Evolutionary conservation across 139 green algal genomes (phyloP).

Genomic region (Chlorella vulgaris): DNA sequence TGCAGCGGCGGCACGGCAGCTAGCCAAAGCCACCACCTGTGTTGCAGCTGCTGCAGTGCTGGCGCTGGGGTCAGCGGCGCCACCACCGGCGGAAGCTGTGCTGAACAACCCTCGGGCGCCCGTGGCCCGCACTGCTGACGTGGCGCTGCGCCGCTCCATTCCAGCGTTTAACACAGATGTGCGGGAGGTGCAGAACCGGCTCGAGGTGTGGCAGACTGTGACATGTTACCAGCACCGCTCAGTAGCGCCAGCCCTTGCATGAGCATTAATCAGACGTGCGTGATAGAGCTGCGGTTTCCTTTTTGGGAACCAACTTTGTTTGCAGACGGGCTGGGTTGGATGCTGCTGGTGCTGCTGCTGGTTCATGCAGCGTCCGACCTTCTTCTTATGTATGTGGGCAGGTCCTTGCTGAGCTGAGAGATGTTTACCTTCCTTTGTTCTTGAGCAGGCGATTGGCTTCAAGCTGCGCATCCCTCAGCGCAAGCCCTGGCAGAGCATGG

Average conservation of each 20-base stretch:
- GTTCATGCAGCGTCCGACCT: too few species aligned
- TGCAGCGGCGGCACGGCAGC: not conserved
- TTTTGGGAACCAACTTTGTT: too few species aligned
- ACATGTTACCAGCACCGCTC: too few species aligned
- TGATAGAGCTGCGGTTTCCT: too few species aligned
- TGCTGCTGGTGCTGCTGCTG: too few species aligned
- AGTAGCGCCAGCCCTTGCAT: too few species aligned
- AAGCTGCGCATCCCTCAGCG: slow-evolving; percentile 86
- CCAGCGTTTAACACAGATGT: slow-evolving; percentile 82
- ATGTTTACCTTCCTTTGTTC: too few species aligned
- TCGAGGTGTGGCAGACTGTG: slow-evolving; percentile 46
- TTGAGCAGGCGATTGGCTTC: slow-evolving; percentile 63
- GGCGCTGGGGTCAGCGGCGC: not conserved
- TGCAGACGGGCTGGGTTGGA: too few species aligned
- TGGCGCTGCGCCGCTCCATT: slow-evolving; percentile 73
- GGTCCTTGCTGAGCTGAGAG: too few species aligned
- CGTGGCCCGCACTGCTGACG: slow-evolving; percentile 68
- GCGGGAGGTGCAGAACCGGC: slow-evolving; percentile 50
- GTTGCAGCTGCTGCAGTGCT: slow-evolving; percentile 20
- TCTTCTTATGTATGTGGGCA: too few species aligned
- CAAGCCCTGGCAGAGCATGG: slow-evolving; percentile 84
- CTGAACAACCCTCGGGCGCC: slow-evolving; percentile 74
- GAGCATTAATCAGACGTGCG: too few species aligned
- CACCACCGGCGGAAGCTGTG: slow-evolving; percentile 58
- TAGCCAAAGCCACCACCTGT: not conserved